A percentile compares a stretch with the other conserved stretches of the same genome.
phyloP scores from a whole-genome alignment of 2,329 filamentous ascomycete species.

The Catunica adiposa region DNA sequence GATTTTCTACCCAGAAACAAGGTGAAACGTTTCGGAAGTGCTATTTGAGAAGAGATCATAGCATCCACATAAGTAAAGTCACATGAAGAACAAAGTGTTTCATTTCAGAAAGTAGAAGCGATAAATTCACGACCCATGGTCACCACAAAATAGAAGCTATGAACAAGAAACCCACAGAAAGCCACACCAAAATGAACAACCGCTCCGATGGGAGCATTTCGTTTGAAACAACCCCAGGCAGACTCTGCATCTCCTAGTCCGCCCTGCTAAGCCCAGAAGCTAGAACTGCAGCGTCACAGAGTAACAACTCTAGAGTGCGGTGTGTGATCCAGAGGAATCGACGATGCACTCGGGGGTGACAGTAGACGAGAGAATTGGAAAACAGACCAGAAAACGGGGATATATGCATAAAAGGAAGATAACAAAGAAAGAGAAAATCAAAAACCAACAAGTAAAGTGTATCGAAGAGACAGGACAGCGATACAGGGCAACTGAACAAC shows the following conservation, averaged over 20 bases:
- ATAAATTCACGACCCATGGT: background rate
- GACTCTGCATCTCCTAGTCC: background rate
- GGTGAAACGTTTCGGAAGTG: background rate
- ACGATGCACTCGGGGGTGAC: background rate
- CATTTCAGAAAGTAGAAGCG: background rate
- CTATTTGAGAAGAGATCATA: background rate
- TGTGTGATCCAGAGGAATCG: background rate
- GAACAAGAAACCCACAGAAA: background rate
- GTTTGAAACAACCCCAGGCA: background rate
- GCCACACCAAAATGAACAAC: background rate
- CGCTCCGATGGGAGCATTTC: background rate
- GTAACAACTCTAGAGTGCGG: background rate
- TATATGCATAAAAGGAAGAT: conserved; percentile 8
- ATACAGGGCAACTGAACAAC: no score
- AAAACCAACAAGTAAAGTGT: background rate
- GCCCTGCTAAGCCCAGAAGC: background rate
- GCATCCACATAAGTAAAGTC: background rate
- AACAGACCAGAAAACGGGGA: background rate
- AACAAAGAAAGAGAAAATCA: no score
- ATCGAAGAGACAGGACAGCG: background rate
- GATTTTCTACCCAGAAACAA: no score
- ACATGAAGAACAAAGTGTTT: background rate
- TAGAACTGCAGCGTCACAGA: background rate
- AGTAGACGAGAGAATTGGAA: background rate
- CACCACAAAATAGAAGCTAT: background rate